Base-by-base conservation (phyloP, 1,139 yeast genomes). In the Scheffersomyces illinoinensis region DNA sequence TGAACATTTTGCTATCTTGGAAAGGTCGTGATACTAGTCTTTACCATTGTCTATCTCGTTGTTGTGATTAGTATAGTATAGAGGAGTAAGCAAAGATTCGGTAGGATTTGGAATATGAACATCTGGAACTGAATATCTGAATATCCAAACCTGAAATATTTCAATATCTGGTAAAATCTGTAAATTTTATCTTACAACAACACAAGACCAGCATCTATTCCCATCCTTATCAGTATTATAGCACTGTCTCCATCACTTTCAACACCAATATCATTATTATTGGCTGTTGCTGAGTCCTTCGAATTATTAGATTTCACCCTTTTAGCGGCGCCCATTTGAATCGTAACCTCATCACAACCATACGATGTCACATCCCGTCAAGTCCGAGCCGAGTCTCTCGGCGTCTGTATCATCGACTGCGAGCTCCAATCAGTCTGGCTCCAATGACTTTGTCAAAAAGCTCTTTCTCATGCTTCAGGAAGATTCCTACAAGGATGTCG, bases 391-490 rank as follows among this genome's bases (percentile, higher is more conserved):
- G n/a, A 20, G 26, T 48, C 51, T 48, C 51, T 24, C 24, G 26
- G 51, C 51, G 10, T 48, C 51, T 8, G 47, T 52, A 18, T 23
- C 53, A 10, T 49, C 49, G 55, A 58, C 54, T n/a, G 33, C 57
- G 43, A 54, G 59, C 51, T 62, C 66, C 54, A 66, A 56, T 58
- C 58, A 56, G 53, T 63, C 66, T 54, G 87, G 88, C 2, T 86
- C 89, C 26, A 88, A 89, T 59, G 95, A 90, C 70, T 90, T 89
- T 66, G 95, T 89, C 53, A 87, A 89, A 66, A 90, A 89, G 71
- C 74, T 91, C 50, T 91, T 84, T 70, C 89, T 88, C 62, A 93
- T 95, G 95, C 81, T 95, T 51, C 96, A 91, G 69, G 93, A 89
- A 62, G 91, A 90, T 61, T 81, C 84, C 47, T 91, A 90, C 71